Conservation (phyloP, 2,329 filamentous ascomycete genomes). For the Xylariaceae sp. region DNA sequence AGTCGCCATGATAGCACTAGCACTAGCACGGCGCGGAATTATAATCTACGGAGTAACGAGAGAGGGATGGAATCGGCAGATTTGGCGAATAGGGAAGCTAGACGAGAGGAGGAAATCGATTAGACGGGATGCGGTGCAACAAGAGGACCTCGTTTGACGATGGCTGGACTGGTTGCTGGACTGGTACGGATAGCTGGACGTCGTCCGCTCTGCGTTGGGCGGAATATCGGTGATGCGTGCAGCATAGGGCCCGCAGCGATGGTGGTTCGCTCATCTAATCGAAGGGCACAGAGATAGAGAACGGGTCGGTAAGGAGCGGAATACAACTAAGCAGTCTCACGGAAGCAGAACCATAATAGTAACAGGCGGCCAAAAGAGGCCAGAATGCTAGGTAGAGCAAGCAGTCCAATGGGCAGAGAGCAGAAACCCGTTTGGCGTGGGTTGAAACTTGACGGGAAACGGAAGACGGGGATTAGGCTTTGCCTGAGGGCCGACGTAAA, state of each 20-base stretch:
- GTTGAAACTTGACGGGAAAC: neutral
- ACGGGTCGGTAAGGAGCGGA: neutral
- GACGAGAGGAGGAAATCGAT: neutral
- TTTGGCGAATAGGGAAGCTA: conserved; percentile 4
- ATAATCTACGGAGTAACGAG: neutral
- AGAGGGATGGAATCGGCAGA: conserved; percentile 6
- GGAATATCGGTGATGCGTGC: conserved; percentile 18
- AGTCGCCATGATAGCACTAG: conserved; percentile 39
- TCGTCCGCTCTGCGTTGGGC: conserved; percentile 8
- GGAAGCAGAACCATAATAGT: neutral
- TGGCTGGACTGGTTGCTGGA: neutral
- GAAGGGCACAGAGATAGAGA: neutral
- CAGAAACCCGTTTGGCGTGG: neutral
- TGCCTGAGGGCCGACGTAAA: neutral
- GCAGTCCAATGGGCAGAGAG: conserved; percentile 1
- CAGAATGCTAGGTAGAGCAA: conserved; percentile 3
- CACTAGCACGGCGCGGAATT: neutral
- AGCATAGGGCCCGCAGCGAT: conserved; percentile 15
- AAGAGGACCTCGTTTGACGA: conserved; percentile 9
- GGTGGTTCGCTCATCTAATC: conserved; percentile 13
- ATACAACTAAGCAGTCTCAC: neutral
- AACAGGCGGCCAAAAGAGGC: neutral
- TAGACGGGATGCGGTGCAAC: neutral
- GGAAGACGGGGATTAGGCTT: conserved; percentile 5
- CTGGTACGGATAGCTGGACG: neutral